These are phyloP conservation scores for Pleoardoris graminearum DNA, from an alignment of 2,329 filamentous ascomycete species.

Conservation along the genomic window DNA sequence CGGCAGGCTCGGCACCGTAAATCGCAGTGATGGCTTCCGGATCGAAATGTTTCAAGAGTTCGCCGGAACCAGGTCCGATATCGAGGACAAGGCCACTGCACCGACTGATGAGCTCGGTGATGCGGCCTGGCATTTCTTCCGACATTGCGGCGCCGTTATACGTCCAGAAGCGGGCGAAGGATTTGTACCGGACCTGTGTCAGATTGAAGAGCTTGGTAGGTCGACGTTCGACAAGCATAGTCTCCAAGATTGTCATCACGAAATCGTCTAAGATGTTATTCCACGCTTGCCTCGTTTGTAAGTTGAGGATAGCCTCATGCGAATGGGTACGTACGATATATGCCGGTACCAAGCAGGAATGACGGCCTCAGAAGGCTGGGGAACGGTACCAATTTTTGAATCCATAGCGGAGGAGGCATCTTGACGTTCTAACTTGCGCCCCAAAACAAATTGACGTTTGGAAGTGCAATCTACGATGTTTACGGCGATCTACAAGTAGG, in stretches of 20 bases:
- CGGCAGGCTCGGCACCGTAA: constrained; percentile 60
- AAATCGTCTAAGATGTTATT: constrained; percentile 32
- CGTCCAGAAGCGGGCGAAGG: constrained; percentile 43
- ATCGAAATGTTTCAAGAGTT: constrained; percentile 53
- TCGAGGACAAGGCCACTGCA: constrained; percentile 44
- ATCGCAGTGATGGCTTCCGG: constrained; percentile 50
- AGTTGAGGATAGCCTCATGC: neutral
- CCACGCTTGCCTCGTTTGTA: too few species aligned
- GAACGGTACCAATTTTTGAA: constrained; percentile 21
- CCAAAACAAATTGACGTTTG: too few species aligned
- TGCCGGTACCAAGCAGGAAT: constrained; percentile 28
- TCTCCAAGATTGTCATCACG: constrained; percentile 39
- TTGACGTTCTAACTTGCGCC: neutral
- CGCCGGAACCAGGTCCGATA: constrained; percentile 56
- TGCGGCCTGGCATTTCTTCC: constrained; percentile 39
- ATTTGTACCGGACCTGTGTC: constrained; percentile 34
- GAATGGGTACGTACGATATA: constrained; percentile 29
- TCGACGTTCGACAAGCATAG: constrained; percentile 31
- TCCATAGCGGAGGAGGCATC: constrained; percentile 17
- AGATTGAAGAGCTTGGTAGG: constrained; percentile 35
- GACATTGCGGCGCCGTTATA: constrained; percentile 44
- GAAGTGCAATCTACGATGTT: too few species aligned
- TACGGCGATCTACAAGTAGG: too few species aligned
- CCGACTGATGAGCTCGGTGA: constrained; percentile 29
- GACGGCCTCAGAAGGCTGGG: constrained; percentile 32